These are phyloP conservation scores for Amaranthus hypochondriacus DNA, from an alignment of 148 eudicot species.

Conservation along the genomic window DNA sequence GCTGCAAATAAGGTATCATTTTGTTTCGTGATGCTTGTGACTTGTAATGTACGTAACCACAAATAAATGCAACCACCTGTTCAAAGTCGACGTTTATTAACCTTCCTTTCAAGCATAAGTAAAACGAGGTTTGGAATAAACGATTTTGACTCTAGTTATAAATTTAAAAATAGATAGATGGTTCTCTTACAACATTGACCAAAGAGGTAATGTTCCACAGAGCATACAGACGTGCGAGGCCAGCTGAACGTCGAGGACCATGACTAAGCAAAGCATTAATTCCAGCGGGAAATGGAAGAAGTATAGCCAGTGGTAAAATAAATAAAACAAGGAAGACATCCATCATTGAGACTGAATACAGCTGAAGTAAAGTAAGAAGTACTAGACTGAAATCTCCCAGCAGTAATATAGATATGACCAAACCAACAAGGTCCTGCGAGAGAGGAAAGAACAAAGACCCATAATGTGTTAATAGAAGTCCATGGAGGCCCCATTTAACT, in stretches of 20 bases:
- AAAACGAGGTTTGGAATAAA: no score
- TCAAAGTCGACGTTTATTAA: background rate
- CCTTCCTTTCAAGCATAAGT: no score
- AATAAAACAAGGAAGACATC: conserved; percentile 71
- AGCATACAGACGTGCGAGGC: conserved; percentile 93
- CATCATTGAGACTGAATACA: conserved; percentile 81
- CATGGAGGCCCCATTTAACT: background rate
- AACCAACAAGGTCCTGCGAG: conserved; percentile 98
- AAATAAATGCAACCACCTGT: conserved; percentile 83
- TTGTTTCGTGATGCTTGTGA: conserved; percentile 51
- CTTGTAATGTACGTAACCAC: conserved; percentile 69
- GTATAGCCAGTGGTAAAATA: conserved; percentile 80
- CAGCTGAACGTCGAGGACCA: conserved; percentile 94
- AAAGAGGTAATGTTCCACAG: conserved; percentile 88
- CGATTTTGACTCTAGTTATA: no score
- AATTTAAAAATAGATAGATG: conserved; percentile 1
- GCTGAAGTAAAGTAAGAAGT: conserved; percentile 90
- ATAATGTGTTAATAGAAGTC: background rate
- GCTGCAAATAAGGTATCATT: conserved; percentile 61
- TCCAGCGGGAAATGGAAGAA: conserved; percentile 97
- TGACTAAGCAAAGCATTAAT: conserved; percentile 97
- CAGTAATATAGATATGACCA: conserved; percentile 85
- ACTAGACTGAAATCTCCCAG: conserved; percentile 94
- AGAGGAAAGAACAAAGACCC: conserved; percentile 4
- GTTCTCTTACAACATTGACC: conserved; percentile 77